Evolutionary conservation across 129 eudicot species (phyloP), one percentile per base, ranked within the genome.

Genomic region (Dittrichia graveolens): DNA sequence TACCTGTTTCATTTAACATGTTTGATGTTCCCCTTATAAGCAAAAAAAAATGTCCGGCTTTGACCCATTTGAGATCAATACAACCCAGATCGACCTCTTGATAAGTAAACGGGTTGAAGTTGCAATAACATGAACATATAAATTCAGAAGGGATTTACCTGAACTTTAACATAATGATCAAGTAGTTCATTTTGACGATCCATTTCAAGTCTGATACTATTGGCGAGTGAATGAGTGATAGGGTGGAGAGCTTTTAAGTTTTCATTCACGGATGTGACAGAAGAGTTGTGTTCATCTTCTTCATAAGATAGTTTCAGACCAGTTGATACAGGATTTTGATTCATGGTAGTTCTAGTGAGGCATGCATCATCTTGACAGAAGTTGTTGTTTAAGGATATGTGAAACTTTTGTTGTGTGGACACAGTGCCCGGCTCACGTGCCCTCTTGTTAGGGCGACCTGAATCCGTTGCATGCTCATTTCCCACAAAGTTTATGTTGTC

Each of bases 241-340:
- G 92, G 79, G 18, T 63, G 77, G 40, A 75, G 49, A 67, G 65
- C 61, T 59, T 75, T 83, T 64, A 84, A 76, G 74, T 74, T 76
- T 69, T 80, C 87, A 56, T 78, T 35, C 13, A 83, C 81, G 52
- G 78, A 82, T 11, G 85, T 78, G 38, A 87, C 54, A 12, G 89
- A 84, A 8, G 89, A 87, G 57, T 82, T 76, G 54, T 81, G 83
- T 58, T 79, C 84, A 16, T 84, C 88, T 53, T 87, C 89, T 64
- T 79, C 83, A 37, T 68, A 87, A 7, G 92, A 84, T 67, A 87
- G 85, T 66, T 70, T 87, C 71, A 87, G 66, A n/a, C 89, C 89
- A 13, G 92, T 87, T 34, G 92, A 87, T 5, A 84, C 92, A 71
- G 79, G 73, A 74, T 72, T 81, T 24, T 71, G 79, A 58, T 75